Base-by-base conservation (phyloP, 176 grass and related monocot species). In the Carex littledalei region DNA sequence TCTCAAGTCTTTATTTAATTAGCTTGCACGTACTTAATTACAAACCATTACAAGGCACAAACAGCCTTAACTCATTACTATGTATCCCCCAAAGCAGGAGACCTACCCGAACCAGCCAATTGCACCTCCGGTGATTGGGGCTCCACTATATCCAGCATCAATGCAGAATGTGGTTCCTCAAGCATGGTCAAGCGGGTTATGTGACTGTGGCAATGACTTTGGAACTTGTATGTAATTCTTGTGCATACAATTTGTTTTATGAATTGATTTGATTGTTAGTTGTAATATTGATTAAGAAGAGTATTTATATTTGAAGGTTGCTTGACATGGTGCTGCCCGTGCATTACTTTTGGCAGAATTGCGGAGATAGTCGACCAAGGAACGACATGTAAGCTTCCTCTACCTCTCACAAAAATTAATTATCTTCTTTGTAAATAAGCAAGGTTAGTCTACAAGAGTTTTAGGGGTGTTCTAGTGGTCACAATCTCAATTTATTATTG, bases 111-210 rank as follows among this genome's bases (percentile, higher is more conserved):
- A 49, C 21, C 53, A 61, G 3, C 53, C 21, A 55, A 70, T 0
- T 32, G 29, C 15, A 29, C 21, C 52, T 59, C 14, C 32, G 0
- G 54, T 3, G 50, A 35, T 80, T 12, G 78, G 78, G 55, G 8
- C 57, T 41, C 67, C 67, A n/a, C 0, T 41, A 15, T 37, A 70
- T 17, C 11, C 22, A 3, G 34, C 32, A 32, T 6, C 13, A 10
- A 43, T 80, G 78, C 78, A 59, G 15, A 55, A 13, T 78, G 20
- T 56, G 9, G 5, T 13, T 26, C 26, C 78, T 80, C 54, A 80
- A 59, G 70, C 57, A 1, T 97, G 91, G 94, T 94, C 91, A 3
- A 87, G 84, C 8, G 88, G 94, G 26, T 83, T 97, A 54, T 94
- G 41, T 81, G 86, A 84, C 81, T 92, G 89, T 86, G 80, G 5